Percentiles rank a stretch among this genome's conserved stretches.
These are phyloP conservation scores for Talaromyces sp. DNA, from an alignment of 2,329 filamentous ascomycete genomes.

Conservation along the genomic window DNA sequence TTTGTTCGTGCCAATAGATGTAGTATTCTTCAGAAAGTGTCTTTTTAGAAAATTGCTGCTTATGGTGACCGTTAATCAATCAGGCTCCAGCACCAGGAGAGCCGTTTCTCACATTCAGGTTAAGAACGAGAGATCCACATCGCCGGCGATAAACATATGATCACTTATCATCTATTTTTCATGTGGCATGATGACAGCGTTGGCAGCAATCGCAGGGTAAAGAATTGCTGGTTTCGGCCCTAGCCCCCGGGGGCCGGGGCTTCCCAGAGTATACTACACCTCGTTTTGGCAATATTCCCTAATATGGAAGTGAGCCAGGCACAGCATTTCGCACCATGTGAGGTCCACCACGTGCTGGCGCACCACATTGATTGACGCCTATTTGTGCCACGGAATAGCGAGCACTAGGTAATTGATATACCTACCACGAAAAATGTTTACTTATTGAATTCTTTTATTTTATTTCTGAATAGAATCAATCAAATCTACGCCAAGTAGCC, in stretches of 20 bases:
- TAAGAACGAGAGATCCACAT: background rate
- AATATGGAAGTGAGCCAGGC: background rate
- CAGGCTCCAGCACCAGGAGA: background rate
- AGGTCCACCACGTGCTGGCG: background rate
- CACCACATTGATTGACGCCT: background rate
- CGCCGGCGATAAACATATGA: background rate
- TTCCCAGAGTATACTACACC: background rate
- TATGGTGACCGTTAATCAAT: background rate
- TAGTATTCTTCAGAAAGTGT: background rate
- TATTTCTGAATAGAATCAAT: background rate
- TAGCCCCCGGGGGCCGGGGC: background rate
- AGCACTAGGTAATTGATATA: background rate
- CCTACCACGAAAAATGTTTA: background rate
- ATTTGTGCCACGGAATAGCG: background rate
- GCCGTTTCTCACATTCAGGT: background rate
- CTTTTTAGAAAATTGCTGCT: background rate
- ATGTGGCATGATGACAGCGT: background rate
- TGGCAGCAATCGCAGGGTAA: background rate
- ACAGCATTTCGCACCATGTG: background rate
- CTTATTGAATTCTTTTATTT: background rate
- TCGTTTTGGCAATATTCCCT: background rate
- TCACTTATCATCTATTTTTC: background rate
- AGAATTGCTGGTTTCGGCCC: conserved; percentile 4
- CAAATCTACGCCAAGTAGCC: background rate
- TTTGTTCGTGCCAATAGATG: background rate